Evolutionary conservation across 345 rosid species (phyloP), one percentile per base, ranked within the genome.

Genomic region (Brassica rapa): DNA sequence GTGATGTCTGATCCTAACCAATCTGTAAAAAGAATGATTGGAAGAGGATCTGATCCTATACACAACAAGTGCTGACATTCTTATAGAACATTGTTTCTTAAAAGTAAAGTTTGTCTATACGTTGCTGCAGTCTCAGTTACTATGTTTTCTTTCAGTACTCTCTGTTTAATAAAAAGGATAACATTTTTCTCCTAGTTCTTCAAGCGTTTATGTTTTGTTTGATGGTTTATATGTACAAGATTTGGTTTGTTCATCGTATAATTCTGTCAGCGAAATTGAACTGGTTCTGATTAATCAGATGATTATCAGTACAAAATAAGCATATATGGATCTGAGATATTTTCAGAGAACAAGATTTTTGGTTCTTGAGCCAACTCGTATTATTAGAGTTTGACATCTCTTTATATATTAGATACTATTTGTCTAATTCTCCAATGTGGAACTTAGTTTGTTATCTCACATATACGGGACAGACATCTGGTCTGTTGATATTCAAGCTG

Each of bases 41-140:
- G 84, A 41, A 85, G 73, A 85, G 98, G 98, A 72, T 90, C 98
- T 0, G 91, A 93, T 81, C 98, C 98, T 56, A 93, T 93, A 76
- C 98, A 89, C 86, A 93, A 93, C 87, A 87, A 77, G 81, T 85
- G 90, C 76, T 89, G 84, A 85, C 76, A 62, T 25, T 49, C 9
- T 33, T 67, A 57, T 41, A 46, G 3, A 11, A 53, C 59, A 15
- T 32, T 51, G 21, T n/a, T 51, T 51, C 57, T 51, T 27, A 0
- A n/a, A 51, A 41, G 33, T 6, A 77, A 57, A 62, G 23, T 55
- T 77, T 70, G 56, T 27, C 64, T 53, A 63, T 25, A 53, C 59
- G 43, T 62, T 61, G 51, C 30, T 51, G 41, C 64, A 8, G 32
- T 56, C 39, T 51, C 30, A 25, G 43, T 43, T 57, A 9, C 66